Evolutionary conservation across 257 asterid species (phyloP).

Genomic region (Striga asiatica): DNA sequence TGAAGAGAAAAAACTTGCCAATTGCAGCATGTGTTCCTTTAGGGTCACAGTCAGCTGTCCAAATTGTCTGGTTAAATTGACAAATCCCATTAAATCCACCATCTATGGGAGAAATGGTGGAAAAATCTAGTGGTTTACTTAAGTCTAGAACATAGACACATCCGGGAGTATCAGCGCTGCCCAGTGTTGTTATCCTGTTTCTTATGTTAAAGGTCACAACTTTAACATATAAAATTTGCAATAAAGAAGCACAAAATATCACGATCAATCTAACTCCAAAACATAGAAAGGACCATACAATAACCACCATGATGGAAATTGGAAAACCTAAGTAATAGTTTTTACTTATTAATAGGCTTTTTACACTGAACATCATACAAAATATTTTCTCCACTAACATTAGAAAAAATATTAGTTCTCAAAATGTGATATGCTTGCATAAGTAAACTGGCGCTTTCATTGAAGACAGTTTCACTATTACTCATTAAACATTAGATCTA

Average conservation of each 20-base stretch:
- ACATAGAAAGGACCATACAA: slow-evolving; percentile 1
- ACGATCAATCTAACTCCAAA: background rate
- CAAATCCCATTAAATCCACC: slow-evolving; percentile 28
- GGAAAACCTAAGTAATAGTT: background rate
- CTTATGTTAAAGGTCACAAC: slow-evolving; percentile 31
- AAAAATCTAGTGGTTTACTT: slow-evolving; percentile 42
- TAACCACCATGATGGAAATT: slow-evolving; percentile 6
- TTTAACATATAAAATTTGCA: slow-evolving; percentile 4
- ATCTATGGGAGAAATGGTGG: slow-evolving; percentile 16
- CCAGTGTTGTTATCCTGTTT: slow-evolving; percentile 70
- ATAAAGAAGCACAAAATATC: background rate
- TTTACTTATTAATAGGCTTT: background rate
- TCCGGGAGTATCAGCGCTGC: slow-evolving; percentile 64
- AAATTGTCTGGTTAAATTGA: slow-evolving; percentile 49
- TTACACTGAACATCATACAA: slow-evolving; percentile 8
- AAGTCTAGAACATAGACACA: slow-evolving; percentile 53
- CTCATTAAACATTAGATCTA: background rate
- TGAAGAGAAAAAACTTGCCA: slow-evolving; percentile 42
- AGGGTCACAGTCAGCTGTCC: slow-evolving; percentile 66
- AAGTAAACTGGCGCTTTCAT: background rate
- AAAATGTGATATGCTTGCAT: background rate
- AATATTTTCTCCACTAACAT: background rate
- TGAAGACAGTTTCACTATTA: background rate
- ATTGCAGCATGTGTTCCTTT: slow-evolving; percentile 47
- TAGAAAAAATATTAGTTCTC: background rate